A percentile compares a stretch with the other conserved stretches of the same genome.
Conservation (phyloP, 495 filamentous ascomycete genomes). For the Hypoxylon lenormandii region DNA sequence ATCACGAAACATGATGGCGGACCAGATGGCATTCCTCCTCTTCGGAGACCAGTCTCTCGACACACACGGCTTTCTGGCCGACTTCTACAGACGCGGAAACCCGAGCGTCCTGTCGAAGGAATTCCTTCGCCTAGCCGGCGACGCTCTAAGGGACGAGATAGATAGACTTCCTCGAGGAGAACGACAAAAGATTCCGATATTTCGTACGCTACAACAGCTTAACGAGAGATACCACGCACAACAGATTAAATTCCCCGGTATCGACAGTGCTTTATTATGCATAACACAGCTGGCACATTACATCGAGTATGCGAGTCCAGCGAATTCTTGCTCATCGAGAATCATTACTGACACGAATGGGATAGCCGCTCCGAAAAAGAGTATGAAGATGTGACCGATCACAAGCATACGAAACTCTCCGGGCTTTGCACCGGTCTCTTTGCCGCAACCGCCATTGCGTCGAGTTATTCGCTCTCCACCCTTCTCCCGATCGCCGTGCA, state of each 20-base stretch:
- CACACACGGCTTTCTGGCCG: slow-evolving; percentile 73
- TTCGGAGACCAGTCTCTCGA: slow-evolving; percentile 86
- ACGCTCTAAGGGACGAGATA: slow-evolving; percentile 73
- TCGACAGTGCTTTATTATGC: slow-evolving; percentile 75
- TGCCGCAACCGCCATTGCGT: slow-evolving; percentile 77
- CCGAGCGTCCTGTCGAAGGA: slow-evolving; percentile 72
- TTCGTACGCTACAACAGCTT: slow-evolving; percentile 76
- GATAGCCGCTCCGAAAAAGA: slow-evolving; percentile 61
- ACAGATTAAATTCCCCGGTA: slow-evolving; percentile 68
- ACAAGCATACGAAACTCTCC: slow-evolving; percentile 63
- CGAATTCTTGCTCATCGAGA: not conserved
- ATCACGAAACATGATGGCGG: slow-evolving; percentile 53
- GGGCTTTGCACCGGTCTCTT: slow-evolving; percentile 80
- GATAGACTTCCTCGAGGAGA: slow-evolving; percentile 69
- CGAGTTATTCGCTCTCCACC: slow-evolving; percentile 73
- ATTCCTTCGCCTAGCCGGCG: slow-evolving; percentile 72
- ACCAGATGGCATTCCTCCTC: slow-evolving; percentile 64
- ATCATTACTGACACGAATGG: slow-evolving; percentile 34
- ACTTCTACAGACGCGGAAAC: slow-evolving; percentile 69
- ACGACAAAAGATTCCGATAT: slow-evolving; percentile 72
- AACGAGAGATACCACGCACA: slow-evolving; percentile 74
- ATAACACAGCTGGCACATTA: slow-evolving; percentile 80
- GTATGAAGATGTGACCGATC: slow-evolving; percentile 58
- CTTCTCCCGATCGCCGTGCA: slow-evolving; percentile 76
- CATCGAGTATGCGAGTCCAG: slow-evolving; percentile 71